phyloP scores from a whole-genome alignment of 805 yeast species.

The Zygosaccharomyces bailii region DNA sequence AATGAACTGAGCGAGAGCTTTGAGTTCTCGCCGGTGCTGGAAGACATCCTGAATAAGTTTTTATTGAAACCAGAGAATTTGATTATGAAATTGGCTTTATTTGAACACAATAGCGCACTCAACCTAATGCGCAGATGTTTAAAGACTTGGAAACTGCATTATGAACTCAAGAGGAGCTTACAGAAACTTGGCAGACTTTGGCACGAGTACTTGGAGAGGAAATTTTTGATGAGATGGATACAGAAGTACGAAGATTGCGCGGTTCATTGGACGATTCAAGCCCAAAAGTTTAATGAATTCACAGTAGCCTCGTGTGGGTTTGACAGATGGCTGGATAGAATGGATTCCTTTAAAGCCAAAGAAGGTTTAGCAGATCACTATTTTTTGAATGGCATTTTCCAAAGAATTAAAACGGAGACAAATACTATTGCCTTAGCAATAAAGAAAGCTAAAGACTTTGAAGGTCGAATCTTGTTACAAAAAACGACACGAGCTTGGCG shows the following conservation, averaged over 20 bases:
- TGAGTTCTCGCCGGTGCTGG: conserved; percentile 18
- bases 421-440: not conserved
- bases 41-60: conserved; percentile 20
- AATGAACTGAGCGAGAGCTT: conserved; percentile 23
- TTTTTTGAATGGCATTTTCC: conserved; percentile 21
- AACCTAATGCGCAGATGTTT: conserved; percentile 12
- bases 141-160: conserved; percentile 20
- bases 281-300: conserved; percentile 17
- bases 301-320: conserved; percentile 19
- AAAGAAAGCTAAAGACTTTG: not conserved
- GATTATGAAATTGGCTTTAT: conserved; percentile 23
- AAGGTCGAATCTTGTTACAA: not conserved
- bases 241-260: conserved; percentile 8
- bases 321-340: conserved; percentile 20
- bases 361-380: conserved; percentile 26
- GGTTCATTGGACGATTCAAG: conserved; percentile 11
- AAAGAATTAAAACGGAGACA: conserved; percentile 12
- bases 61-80: conserved; percentile 27
- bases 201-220: conserved; percentile 16
- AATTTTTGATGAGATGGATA: conserved; percentile 16
- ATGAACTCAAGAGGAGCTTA: conserved; percentile 14
- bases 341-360: conserved; percentile 19
- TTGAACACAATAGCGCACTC: conserved; percentile 16
- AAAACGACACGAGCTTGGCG: conserved; percentile 3
- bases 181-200: conserved; percentile 15